Conservation (phyloP, 331 rosid genomes). For the Malus hybrid region DNA sequence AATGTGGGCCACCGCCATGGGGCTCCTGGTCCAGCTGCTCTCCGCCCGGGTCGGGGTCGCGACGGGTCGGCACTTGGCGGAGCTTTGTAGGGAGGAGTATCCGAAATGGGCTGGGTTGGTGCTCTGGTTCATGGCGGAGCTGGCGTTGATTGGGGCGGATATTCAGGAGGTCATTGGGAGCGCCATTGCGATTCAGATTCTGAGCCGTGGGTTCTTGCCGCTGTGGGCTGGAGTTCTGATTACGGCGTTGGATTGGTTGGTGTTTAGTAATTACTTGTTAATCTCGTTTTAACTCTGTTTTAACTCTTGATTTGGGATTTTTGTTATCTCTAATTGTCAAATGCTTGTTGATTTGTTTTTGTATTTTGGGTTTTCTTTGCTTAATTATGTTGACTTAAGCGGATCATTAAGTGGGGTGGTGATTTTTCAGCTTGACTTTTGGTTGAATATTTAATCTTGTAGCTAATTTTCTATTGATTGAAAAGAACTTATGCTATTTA, state of each 20-base stretch:
- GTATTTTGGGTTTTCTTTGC: conserved; percentile 1
- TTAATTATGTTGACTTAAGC: neutral
- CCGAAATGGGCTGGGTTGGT: conserved; percentile 61
- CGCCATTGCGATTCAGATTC: conserved; percentile 85
- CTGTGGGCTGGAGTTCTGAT: conserved; percentile 85
- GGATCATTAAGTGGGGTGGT: neutral
- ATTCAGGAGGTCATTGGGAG: conserved; percentile 93
- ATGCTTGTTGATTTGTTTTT: neutral
- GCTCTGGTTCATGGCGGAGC: conserved; percentile 83
- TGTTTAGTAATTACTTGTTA: neutral
- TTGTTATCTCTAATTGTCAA: neutral
- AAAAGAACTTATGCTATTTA: neutral
- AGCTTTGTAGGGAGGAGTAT: conserved; percentile 77
- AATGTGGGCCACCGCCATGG: conserved; percentile 85
- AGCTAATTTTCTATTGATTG: neutral
- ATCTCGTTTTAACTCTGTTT: neutral
- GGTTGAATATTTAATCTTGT: neutral
- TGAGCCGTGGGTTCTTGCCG: conserved; percentile 60
- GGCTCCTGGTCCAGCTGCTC: conserved; percentile 63
- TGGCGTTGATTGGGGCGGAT: conserved; percentile 83
- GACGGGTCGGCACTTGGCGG: conserved; percentile 77
- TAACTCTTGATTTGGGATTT: neutral
- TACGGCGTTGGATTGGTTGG: conserved; percentile 80
- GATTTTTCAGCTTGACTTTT: neutral
- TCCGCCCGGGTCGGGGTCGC: conserved; percentile 75